Base-by-base conservation (phyloP, 2,329 filamentous ascomycete genomes). In the Lachnellula hyalina region DNA sequence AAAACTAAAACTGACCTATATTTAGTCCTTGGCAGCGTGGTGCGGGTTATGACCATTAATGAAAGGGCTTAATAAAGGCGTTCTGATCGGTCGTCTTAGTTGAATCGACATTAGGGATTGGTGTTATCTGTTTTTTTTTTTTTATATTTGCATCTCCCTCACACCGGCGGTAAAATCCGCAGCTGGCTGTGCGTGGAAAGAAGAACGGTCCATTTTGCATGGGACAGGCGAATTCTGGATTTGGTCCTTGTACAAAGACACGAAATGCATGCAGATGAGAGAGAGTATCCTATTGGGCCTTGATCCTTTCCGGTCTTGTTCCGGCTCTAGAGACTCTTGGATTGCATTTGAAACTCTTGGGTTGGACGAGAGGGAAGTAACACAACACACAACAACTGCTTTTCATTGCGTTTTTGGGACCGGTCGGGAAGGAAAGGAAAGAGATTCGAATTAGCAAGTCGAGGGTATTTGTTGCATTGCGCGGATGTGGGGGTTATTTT, bases 11-110 rank as follows among this genome's bases (percentile, higher is more conserved):
- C 66, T 68, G 60, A 71, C 61, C 23, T 55, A 6, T 46, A 42
- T 50, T 19, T 61, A 81, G 77, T 69, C 77, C 77, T 59, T 81
- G 78, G 78, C 78, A 81, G 70, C 76, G 78, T 62, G 78, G 78
- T 63, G 78, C 78, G 52, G 78, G 78, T 58, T 81, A 81, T 66
- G 78, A 81, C 47, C 71, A 75, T 67, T 76, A 74, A 68, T 68
- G 65, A 68, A 53, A 46, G 52, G 56, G 56, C 54, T 61, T 63
- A 59, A 62, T 62, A 49, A 42, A 17, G 63, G 65, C 61, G 63
- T 65, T 66, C 47, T 62, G 45, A 54, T 60, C 53, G 54, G 47
- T 58, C 53, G 52, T 55, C 35, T 49, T 23, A 44, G 54, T 57
- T 58, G 46, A 50, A 48, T 61, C 51, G 58, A 60, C 52, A 60